Conservation (phyloP, 768 basidiomycete species). For the Suillus cothurnatus region DNA sequence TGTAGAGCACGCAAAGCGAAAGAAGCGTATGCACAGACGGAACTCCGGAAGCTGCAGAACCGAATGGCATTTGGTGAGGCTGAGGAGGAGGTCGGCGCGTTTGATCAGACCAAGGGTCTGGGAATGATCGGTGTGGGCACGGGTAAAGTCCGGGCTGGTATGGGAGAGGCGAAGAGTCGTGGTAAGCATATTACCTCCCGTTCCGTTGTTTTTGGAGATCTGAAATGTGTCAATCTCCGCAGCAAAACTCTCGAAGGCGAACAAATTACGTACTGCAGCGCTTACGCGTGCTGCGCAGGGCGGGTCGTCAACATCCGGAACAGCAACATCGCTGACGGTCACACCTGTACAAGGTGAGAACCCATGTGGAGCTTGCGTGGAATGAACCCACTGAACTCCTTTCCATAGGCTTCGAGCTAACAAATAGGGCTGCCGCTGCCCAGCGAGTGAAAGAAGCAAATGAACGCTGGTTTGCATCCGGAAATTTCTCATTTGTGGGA, state of each 20-base stretch:
- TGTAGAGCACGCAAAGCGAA: conserved; percentile 94
- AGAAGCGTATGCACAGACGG: conserved; percentile 96
- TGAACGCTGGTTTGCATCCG: conserved; percentile 92
- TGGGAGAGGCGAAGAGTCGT: conserved; percentile 88
- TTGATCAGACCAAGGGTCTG: conserved; percentile 96
- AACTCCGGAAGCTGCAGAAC: conserved; percentile 95
- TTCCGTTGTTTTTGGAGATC: background rate
- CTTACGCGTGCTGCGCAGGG: conserved; percentile 73
- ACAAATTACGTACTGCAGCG: conserved; percentile 86
- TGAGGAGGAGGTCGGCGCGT: conserved; percentile 95
- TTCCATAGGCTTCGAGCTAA: conserved; percentile 82
- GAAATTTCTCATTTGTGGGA: conserved; percentile 80
- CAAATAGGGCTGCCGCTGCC: conserved; percentile 86
- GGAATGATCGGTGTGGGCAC: conserved; percentile 93
- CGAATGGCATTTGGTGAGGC: conserved; percentile 94
- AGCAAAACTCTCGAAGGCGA: conserved; percentile 97
- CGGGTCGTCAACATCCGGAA: conserved; percentile 66
- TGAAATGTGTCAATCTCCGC: conserved; percentile 10
- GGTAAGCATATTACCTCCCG: conserved; percentile 51
- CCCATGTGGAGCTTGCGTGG: conserved; percentile 2
- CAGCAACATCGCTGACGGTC: conserved; percentile 88
- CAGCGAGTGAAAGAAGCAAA: conserved; percentile 94
- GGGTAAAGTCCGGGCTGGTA: conserved; percentile 87
- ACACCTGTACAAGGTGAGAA: conserved; percentile 90
- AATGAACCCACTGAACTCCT: conserved; percentile 18